Base-by-base conservation (phyloP, 208 protist genomes). In the Crithidia sp. region DNA sequence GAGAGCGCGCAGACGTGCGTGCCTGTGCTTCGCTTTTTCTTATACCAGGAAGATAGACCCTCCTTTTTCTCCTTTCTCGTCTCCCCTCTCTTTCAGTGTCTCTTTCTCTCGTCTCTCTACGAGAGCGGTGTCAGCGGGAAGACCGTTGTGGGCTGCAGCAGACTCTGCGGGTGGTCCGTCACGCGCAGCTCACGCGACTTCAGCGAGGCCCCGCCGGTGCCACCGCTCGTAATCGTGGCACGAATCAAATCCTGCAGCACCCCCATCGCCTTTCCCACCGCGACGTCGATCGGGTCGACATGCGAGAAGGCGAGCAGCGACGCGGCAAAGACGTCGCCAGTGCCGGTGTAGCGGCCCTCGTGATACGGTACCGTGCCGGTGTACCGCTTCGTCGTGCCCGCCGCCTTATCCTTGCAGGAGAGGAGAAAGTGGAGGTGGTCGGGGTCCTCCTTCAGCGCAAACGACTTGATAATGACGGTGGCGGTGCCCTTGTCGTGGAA, bases 401-500 rank as follows among this genome's bases (percentile, higher is more conserved):
- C 69, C 10, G 39, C 28, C 36, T 57, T 61, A 36, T 76, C 47
- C 16, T 71, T 74, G 56, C 67, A 79, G 3, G 88, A 93, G 6
- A 90, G 40, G 6, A 96, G 63, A 67, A 94, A 96, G 40, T 79
- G 79, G 16, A 95, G 69, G 49, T 89, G 68, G 4, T 41, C 54
- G 14, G 73, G 55, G 37, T 92, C 82, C 14, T 83, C 86, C 6
- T 64, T 37, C 13, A 77, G 62, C 55, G 71, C 53, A 64, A 96
- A 94, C 17, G 90, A 96, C 69, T 96, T 97, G 59, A 98, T 92
- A 55, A 98, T 76, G 12, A 98, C 93, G 13, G 69, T 84, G 14
- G 67, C 10, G 7, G 88, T 86, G 55, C 92, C 92, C 65, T 87
- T 59, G 2, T 52, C 66, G 74, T 98, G 93, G 62, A 98, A 96